Evolutionary conservation across 2,329 filamentous ascomycete species (phyloP), one percentile per base, ranked within the genome.

Genomic region (Pseudogymnoascus sp.): DNA sequence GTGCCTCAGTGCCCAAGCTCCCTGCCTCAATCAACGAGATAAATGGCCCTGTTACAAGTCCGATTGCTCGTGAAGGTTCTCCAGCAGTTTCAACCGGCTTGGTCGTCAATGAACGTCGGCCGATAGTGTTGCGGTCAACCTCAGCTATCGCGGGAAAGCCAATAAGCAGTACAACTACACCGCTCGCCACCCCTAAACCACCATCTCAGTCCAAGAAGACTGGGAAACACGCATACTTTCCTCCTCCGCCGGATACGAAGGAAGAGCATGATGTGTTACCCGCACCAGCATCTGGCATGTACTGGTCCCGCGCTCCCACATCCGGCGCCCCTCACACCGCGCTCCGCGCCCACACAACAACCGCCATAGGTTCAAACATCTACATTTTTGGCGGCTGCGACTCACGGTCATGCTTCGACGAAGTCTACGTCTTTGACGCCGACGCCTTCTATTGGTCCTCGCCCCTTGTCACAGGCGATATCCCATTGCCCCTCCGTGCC

Each of bases 381-480:
- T 89, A 83, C 71, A 79, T 89, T 19, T 89, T 89, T 71, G 87
- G 87, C 26, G 87, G 87, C 10, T 89, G 87, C 74, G 86, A 89
- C 73, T 79, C 84, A 61, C 79, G 81, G 37, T 79, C 85, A 6
- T 89, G 87, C 75, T 89, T 89, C 75, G 88, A 88, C 74, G 83
- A 87, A 70, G 74, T 89, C 50, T 88, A 88, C 71, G 84, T 89
- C 15, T 77, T 89, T 61, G 87, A 89, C 70, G 86, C 85, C 59
- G 87, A 89, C 74, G 81, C 86, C 31, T 89, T 88, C 74, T 83
- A 88, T 74, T 89, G 87, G 85, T 87, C 83, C 33, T 77, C 79
- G 64, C 87, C 87, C n/a, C 78, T 81, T 67, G 84, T 88, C 26
- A 80, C 82, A 10, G 87, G 87, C 65, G 85, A 88, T 10, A 78